Evolutionary conservation across 768 basidiomycete species (phyloP), one percentile per base, ranked within the genome.

Genomic region (Mycena latifolia): DNA sequence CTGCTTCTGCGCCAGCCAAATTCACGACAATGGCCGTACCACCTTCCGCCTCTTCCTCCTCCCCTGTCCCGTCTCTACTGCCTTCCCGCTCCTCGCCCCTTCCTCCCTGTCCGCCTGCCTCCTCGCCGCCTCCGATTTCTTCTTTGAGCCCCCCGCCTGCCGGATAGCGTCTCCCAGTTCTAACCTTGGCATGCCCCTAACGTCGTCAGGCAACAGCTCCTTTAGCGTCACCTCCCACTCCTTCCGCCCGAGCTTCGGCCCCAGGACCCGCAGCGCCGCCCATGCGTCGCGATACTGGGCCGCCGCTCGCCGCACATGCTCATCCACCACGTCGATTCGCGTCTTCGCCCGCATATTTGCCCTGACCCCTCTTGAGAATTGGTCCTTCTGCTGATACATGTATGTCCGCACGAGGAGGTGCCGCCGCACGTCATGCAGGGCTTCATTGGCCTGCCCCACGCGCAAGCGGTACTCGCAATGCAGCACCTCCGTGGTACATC

Each of bases 371-470:
- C 65, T 59, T 12, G 72, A 58, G 45, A 66, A 62, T 0, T 55
- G 62, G 48, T 73, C 66, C 53, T 76, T 77, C 48, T 71, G 66
- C 14, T 66, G 62, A 47, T 65, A 70, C 4, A 75, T 39, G 22
- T 71, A 61, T 3, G 69, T 61, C 2, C 73, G 68, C 3, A 72
- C 61, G 28, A 73, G 75, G 6, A 77, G 64, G 9, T 72, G 67
- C 17, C 59, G 54, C 1, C 71, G 63, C 6, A 79, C 33, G 0
- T 55, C 57, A 10, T 70, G 70, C 0, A 78, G 70, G 0, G 73
- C 60, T 50, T 79, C 75, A 25, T 71, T 55, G 0, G 75, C 76
- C 53, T 77, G 77, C 1, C 69, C 74, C 0, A 69, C n/a, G 11
- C 69, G 71, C 0, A 76, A 55, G 6, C 66, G 51, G 67, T 67